phyloP scores from a whole-genome alignment of 1,284 basidiomycete genomes.

The Rhodotorula sp. region DNA sequence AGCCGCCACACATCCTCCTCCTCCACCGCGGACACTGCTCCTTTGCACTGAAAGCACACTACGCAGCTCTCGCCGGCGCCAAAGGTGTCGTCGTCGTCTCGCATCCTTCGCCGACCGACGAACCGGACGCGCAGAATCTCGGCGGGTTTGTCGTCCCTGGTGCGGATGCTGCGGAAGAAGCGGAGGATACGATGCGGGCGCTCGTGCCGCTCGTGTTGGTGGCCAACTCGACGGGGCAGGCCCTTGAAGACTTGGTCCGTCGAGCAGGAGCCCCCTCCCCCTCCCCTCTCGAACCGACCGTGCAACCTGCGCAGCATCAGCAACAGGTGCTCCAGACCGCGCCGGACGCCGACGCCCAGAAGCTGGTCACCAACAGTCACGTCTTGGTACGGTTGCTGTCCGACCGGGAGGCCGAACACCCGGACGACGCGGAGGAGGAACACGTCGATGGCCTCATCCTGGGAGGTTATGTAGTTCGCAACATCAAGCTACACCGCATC shows the following conservation, averaged over 20 bases:
- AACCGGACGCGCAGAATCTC: constrained; percentile 1
- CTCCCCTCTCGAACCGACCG: too few relatives aligned
- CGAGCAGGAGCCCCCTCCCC: too few relatives aligned
- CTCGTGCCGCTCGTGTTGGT: constrained; percentile 39
- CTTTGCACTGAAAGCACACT: constrained; percentile 39
- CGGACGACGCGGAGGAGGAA: constrained; percentile 30
- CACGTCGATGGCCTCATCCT: constrained; percentile 16
- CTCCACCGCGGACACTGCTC: constrained; percentile 40
- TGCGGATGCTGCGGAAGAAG: constrained; percentile 28
- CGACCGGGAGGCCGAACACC: constrained; percentile 35
- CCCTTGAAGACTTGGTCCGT: constrained; percentile 25
- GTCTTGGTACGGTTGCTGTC: not conserved
- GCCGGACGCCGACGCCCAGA: not conserved
- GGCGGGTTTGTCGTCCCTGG: constrained; percentile 33
- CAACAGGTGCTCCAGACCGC: not conserved
- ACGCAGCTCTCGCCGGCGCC: constrained; percentile 37
- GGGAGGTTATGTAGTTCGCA: constrained; percentile 28
- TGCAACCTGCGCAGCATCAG: too few relatives aligned
- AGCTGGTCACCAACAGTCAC: not conserved
- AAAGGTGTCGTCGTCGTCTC: constrained; percentile 41
- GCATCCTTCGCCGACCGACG: not conserved
- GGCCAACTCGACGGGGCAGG: constrained; percentile 19
- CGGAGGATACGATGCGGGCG: constrained; percentile 16
- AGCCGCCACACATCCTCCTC: constrained; percentile 24
- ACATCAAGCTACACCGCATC: constrained; percentile 24